phyloP scores from a whole-genome alignment of 1,284 basidiomycete genomes.

The Fereydounia khargensis region DNA sequence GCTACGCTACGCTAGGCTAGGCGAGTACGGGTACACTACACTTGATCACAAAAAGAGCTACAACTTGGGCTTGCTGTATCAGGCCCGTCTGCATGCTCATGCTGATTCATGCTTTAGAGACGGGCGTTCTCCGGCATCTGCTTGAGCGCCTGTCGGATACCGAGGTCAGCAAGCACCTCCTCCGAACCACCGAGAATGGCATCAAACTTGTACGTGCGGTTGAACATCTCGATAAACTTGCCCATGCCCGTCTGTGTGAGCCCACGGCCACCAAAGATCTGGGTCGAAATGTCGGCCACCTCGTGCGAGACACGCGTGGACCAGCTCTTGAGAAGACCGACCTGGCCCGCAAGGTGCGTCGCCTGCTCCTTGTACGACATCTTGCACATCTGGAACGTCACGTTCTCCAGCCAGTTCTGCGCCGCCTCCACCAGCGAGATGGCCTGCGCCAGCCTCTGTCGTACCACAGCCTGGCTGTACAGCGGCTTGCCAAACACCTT shows the following conservation, averaged over 20 bases:
- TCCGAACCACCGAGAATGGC: constrained; percentile 56
- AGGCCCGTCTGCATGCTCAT: too few species aligned
- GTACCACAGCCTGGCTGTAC: constrained; percentile 76
- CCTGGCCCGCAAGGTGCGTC: constrained; percentile 64
- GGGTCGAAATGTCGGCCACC: constrained; percentile 73
- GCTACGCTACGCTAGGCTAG: too few species aligned
- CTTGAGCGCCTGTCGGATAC: constrained; percentile 60
- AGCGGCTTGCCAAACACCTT: constrained; percentile 64
- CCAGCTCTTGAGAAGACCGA: constrained; percentile 70
- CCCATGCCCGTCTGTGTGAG: constrained; percentile 68
- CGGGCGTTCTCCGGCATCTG: constrained; percentile 51
- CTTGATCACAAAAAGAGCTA: not conserved
- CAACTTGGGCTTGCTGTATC: too few species aligned
- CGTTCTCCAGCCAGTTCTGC: constrained; percentile 83
- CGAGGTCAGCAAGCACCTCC: constrained; percentile 62
- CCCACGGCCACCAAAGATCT: constrained; percentile 71
- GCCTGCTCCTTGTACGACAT: constrained; percentile 72
- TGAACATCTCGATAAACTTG: constrained; percentile 61
- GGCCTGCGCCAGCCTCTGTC: constrained; percentile 79
- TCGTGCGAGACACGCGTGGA: constrained; percentile 54
- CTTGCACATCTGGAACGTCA: constrained; percentile 88
- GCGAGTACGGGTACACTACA: too few species aligned
- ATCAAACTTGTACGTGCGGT: constrained; percentile 72
- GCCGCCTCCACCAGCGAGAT: constrained; percentile 77
- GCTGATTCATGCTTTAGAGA: constrained; percentile 28